Evolutionary conservation across 768 basidiomycete genomes (phyloP).

Genomic region (Leccinum disarticulatum): DNA sequence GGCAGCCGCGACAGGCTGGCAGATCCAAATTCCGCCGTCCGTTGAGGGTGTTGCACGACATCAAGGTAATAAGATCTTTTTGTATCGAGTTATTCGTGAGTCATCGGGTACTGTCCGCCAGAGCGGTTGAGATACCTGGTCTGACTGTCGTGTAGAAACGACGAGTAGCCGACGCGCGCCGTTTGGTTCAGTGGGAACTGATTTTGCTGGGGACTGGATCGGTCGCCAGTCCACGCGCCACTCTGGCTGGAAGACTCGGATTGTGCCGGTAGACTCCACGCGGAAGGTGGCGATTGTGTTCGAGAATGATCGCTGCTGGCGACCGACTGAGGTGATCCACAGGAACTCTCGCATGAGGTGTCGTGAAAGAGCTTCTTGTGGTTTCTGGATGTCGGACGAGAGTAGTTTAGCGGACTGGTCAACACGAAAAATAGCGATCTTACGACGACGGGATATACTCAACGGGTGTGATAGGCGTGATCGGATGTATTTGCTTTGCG

Average conservation of each 20-base stretch:
- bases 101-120: constrained; percentile 10
- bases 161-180: constrained; percentile 57
- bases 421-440: constrained; percentile 15
- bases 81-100: constrained; percentile 21
- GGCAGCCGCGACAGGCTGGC: constrained; percentile 76
- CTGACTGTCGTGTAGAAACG: constrained; percentile 54
- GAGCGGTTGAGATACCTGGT: constrained; percentile 43
- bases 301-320: constrained; percentile 49
- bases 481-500: constrained; percentile 32
- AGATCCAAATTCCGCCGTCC: constrained; percentile 79
- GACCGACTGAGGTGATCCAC: constrained; percentile 33
- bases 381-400: constrained; percentile 22
- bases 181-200: constrained; percentile 38
- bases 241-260: constrained; percentile 33
- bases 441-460: constrained; percentile 37
- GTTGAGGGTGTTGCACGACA: constrained; percentile 81
- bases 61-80: constrained; percentile 73
- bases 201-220: constrained; percentile 37
- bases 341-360: constrained; percentile 29
- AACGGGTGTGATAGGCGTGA: constrained; percentile 37
- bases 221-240: constrained; percentile 27
- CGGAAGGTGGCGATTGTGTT: constrained; percentile 45
- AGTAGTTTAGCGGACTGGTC: constrained; percentile 12
- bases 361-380: constrained; percentile 35
- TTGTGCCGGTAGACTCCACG: constrained; percentile 38